Evolutionary conservation across 2,329 filamentous ascomycete genomes (phyloP).

Genomic region (Xylaria sp.): DNA sequence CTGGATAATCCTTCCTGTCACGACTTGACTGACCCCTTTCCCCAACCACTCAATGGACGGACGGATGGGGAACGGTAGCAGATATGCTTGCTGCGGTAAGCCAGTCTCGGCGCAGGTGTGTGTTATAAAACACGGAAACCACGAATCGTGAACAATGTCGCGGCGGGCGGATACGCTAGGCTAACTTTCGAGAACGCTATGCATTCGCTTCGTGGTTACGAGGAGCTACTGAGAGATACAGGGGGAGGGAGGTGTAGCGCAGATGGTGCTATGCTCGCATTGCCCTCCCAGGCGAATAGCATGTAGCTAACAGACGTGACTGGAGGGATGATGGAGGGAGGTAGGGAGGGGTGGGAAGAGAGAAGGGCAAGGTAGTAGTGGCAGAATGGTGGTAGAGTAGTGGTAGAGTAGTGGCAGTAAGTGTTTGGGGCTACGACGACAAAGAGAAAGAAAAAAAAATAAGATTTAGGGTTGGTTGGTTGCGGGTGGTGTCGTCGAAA

Average conservation of each 20-base stretch:
- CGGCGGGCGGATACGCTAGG: conserved; percentile 18
- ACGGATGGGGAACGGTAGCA: conserved; percentile 27
- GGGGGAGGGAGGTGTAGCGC: conserved; percentile 7
- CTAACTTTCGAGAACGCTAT: conserved; percentile 13
- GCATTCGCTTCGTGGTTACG: conserved; percentile 28
- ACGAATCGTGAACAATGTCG: conserved; percentile 18
- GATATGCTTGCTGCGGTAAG: conserved; percentile 17
- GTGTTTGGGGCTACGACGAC: conserved; percentile 37
- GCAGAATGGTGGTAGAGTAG: conserved; percentile 18
- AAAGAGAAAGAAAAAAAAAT: conserved; percentile 25
- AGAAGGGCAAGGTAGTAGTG: conserved; percentile 36
- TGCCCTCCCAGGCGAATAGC: conserved; percentile 22
- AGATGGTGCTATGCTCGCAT: conserved; percentile 17
- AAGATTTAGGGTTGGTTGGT: conserved; percentile 29
- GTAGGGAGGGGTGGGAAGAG: conserved; percentile 32
- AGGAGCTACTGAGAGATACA: conserved; percentile 12
- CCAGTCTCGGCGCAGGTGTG: conserved; percentile 23
- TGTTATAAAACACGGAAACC: conserved; percentile 6
- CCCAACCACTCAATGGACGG: conserved; percentile 32
- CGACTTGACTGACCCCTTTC: conserved; percentile 18
- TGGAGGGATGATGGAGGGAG: conserved; percentile 26
- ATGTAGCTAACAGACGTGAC: conserved; percentile 26
- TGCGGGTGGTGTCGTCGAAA: conserved; percentile 40
- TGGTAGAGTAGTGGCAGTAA: conserved; percentile 7
- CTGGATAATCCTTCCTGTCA: conserved; percentile 27